A percentile compares a stretch with the other conserved stretches of the same genome.
Evolutionary conservation across 805 yeast genomes (phyloP).

Genomic region (Myxozyma vanderwaltii): DNA sequence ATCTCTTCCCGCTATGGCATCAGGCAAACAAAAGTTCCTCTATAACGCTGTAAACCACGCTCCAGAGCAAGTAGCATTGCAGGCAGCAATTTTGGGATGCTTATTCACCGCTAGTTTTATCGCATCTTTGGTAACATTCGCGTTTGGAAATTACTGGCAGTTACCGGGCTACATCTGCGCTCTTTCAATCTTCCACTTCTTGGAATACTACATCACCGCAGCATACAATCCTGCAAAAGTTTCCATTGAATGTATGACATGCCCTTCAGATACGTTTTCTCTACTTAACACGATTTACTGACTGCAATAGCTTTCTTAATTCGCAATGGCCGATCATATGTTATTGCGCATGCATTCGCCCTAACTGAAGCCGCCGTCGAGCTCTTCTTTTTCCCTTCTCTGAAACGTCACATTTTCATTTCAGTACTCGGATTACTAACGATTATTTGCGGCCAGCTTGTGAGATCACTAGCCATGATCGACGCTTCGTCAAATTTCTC

Average conservation of each 20-base stretch:
- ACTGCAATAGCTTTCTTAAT: conserved; percentile 54
- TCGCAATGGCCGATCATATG: conserved; percentile 62
- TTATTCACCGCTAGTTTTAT: conserved; percentile 31
- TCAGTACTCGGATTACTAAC: conserved; percentile 52
- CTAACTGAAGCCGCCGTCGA: conserved; percentile 54
- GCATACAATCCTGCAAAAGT: conserved; percentile 66
- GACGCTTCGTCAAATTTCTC: conserved; percentile 86
- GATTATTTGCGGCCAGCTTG: conserved; percentile 61
- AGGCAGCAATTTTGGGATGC: conserved; percentile 40
- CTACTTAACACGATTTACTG: not conserved
- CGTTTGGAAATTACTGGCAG: conserved; percentile 33
- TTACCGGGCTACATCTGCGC: conserved; percentile 55
- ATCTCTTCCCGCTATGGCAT: not conserved
- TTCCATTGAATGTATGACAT: conserved; percentile 54
- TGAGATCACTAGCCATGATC: conserved; percentile 78
- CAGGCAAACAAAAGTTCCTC: not conserved
- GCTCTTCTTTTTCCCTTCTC: conserved; percentile 46
- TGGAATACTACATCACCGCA: conserved; percentile 83
- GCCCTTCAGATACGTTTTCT: not conserved
- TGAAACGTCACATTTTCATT: conserved; percentile 36
- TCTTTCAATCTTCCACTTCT: conserved; percentile 68
- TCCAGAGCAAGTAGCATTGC: conserved; percentile 39
- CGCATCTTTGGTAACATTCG: conserved; percentile 16
- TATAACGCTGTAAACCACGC: conserved; percentile 22
- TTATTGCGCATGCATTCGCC: conserved; percentile 59